Percentiles rank a stretch among this genome's conserved stretches.
Conservation (phyloP, 805 yeast species). For the Brettanomyces sp. region DNA sequence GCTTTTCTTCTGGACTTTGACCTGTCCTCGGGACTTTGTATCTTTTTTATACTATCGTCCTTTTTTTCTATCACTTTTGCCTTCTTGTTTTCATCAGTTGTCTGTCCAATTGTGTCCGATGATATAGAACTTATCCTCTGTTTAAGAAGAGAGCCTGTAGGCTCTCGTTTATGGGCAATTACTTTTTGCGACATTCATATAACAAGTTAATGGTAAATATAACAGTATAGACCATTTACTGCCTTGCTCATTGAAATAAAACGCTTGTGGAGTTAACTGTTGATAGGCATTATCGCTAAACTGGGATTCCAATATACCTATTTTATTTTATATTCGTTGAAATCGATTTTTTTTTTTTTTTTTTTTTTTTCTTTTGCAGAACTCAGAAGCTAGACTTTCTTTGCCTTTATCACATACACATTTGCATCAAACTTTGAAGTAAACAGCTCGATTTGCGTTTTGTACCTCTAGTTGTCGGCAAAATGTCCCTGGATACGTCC, state of each 20-base stretch:
- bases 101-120: background rate
- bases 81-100: background rate
- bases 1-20: constrained; percentile 27
- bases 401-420: no score
- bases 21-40: background rate
- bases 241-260: no score
- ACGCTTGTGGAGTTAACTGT: no score
- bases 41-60: background rate
- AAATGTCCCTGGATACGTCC: constrained; percentile 5
- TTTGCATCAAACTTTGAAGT: no score
- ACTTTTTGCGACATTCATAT: background rate
- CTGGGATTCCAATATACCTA: no score
- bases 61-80: background rate
- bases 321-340: no score
- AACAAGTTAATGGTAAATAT: no score
- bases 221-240: no score
- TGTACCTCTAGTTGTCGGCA: no score
- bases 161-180: constrained; percentile 4
- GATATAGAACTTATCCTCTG: constrained; percentile 3
- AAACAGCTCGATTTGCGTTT: no score
- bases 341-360: background rate
- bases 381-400: no score
- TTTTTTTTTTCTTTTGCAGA: background rate
- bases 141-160: background rate
- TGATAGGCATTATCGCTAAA: no score